phyloP scores from a whole-genome alignment of 352 stramenopile genomes.

The Phytophthora parvispora region DNA sequence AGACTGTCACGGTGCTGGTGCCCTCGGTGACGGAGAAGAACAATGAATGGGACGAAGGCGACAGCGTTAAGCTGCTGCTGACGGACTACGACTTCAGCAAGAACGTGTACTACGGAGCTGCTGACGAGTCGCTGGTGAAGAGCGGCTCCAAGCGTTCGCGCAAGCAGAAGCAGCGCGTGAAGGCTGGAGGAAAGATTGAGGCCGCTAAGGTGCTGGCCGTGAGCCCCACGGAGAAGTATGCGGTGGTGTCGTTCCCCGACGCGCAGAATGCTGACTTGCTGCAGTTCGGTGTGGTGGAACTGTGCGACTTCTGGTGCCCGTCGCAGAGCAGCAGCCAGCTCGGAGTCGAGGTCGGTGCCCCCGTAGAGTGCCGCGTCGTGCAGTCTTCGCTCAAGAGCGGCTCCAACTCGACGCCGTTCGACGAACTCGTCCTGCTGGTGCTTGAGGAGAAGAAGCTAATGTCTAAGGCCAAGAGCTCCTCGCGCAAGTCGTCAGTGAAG shows the following conservation, averaged over 20 bases:
- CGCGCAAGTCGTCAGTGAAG: slow-evolving; percentile 46
- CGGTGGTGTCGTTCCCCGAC: slow-evolving; percentile 71
- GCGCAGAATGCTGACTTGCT: slow-evolving; percentile 38
- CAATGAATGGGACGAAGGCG: slow-evolving; percentile 62
- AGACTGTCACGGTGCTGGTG: slow-evolving; percentile 79
- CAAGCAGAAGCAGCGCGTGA: slow-evolving; percentile 78
- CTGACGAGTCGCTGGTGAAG: slow-evolving; percentile 60
- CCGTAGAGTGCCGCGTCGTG: slow-evolving; percentile 55
- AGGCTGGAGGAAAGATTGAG: slow-evolving; percentile 51
- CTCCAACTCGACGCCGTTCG: slow-evolving; percentile 75
- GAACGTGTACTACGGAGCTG: slow-evolving; percentile 76
- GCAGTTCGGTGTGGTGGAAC: slow-evolving; percentile 72
- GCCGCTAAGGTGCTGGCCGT: slow-evolving; percentile 61
- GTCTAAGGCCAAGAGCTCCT: slow-evolving; percentile 34
- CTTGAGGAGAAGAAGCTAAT: slow-evolving; percentile 65
- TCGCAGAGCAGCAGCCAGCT: slow-evolving; percentile 61
- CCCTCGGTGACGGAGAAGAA: slow-evolving; percentile 46
- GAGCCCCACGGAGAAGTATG: slow-evolving; percentile 67
- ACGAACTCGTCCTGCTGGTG: slow-evolving; percentile 73
- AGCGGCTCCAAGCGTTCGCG: slow-evolving; percentile 73
- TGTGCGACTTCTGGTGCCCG: slow-evolving; percentile 85
- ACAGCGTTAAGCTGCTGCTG: slow-evolving; percentile 78
- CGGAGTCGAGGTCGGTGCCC: slow-evolving; percentile 62
- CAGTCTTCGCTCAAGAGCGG: slow-evolving; percentile 47
- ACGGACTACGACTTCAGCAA: slow-evolving; percentile 92